Evolutionary conservation across 306 rosid species (phyloP), one percentile per base, ranked within the genome.

Genomic region (Quercus gilva): DNA sequence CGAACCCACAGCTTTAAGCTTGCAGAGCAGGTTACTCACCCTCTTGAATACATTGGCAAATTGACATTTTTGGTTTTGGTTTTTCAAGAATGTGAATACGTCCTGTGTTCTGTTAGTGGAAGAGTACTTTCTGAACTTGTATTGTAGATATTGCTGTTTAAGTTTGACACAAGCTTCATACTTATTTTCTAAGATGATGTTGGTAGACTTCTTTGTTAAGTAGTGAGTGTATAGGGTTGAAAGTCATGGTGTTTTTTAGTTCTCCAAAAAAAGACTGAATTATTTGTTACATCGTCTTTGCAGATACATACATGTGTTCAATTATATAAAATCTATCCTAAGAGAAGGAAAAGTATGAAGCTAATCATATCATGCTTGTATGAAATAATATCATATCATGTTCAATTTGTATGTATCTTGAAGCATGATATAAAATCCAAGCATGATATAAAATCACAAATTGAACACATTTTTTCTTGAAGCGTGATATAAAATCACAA

Each of bases 1-100:
- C 91, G 99, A 70, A 95, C 99, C 43, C 97, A 92, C 89, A 95
- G 97, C 80, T 93, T 85, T 80, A 95, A 95, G 92, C 97, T 95
- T 82, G 99, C 98, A 10, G 98, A 93, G 83, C 97, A 95, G 99
- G 99, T 95, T 74, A 57, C n/a, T 21, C 29, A 23, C 25, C 19
- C 57, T 71, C 45, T 73, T 79, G 14, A 33, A 41, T 69, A 71
- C 56, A 55, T 7, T 55, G 25, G 41, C 49, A 28, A 68, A 74
- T 59, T 69, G 58, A 61, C 19, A 26, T 69, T 69, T 73, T 51
- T 29, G 74, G 35, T 45, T 68, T 26, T 75, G 29, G 19, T 35
- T 53, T 45, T 52, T 21, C 31, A 56, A 26, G n/a, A 55, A 29
- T 72, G 55, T 56, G 72, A 77, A 64, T 17, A 19, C 10, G 11